These are phyloP conservation scores for Coniferiporia weirii DNA, from an alignment of 1,284 basidiomycete genomes.

Conservation along the genomic window DNA sequence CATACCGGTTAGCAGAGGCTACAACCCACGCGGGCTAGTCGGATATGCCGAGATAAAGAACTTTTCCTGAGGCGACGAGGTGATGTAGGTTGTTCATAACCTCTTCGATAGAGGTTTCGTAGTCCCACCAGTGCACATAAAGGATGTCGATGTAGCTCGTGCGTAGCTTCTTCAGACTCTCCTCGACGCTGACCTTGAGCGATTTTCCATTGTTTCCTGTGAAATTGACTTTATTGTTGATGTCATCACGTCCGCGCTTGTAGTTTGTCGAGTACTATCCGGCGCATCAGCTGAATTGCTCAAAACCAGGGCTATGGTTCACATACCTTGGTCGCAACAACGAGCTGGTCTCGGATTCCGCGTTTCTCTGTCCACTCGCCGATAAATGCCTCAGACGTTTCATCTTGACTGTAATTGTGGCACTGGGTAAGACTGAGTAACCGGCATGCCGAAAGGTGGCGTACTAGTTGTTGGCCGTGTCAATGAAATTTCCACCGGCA, in stretches of 20 bases:
- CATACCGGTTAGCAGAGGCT: slow-evolving; percentile 18
- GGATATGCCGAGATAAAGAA: slow-evolving; percentile 32
- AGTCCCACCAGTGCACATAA: slow-evolving; percentile 27
- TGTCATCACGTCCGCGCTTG: slow-evolving; percentile 19
- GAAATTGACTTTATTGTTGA: slow-evolving; percentile 28
- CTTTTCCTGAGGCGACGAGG: slow-evolving; percentile 36
- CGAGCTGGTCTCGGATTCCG: slow-evolving; percentile 40
- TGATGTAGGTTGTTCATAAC: slow-evolving; percentile 24
- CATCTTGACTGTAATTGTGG: slow-evolving; percentile 30
- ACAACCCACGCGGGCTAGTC: slow-evolving; percentile 27
- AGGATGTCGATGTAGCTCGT: neutral
- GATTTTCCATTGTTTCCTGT: slow-evolving; percentile 32
- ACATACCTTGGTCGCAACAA: slow-evolving; percentile 41
- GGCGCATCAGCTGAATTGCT: neutral
- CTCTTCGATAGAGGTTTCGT: slow-evolving; percentile 25
- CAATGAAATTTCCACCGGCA: slow-evolving; percentile 23
- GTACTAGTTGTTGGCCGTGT: neutral
- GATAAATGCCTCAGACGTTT: slow-evolving; percentile 36
- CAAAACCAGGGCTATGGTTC: neutral
- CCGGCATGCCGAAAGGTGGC: neutral
- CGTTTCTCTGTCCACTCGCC: slow-evolving; percentile 43
- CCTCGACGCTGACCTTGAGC: slow-evolving; percentile 28
- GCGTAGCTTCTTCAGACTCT: slow-evolving; percentile 32
- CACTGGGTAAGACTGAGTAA: neutral
- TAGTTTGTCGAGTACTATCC: neutral